Conservation (phyloP, 139 green algal genomes). For the Haematococcus lacustris region DNA sequence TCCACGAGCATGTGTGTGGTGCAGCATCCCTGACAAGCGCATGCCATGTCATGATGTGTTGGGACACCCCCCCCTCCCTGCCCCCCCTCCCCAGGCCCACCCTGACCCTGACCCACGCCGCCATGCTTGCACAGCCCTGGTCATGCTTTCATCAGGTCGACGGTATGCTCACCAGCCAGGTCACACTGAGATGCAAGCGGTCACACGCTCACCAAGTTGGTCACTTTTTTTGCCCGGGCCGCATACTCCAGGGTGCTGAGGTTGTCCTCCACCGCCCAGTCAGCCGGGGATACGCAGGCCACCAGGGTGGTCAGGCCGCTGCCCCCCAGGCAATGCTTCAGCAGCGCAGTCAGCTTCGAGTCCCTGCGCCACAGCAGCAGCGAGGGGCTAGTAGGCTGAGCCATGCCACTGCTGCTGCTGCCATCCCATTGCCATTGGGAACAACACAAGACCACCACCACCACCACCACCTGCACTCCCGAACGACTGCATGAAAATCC, state of each 20-base stretch:
- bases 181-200: not conserved
- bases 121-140: not conserved
- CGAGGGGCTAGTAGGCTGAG: too few species aligned
- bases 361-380: too few species aligned
- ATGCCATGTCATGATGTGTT: not conserved
- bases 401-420: too few species aligned
- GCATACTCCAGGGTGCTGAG: constrained; percentile 53
- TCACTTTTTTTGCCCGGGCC: constrained; percentile 21
- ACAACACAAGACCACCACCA: too few species aligned
- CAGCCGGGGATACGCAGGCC: constrained; percentile 31
- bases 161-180: not conserved
- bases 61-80: not conserved
- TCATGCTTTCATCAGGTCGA: not conserved
- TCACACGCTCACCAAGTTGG: constrained; percentile 25
- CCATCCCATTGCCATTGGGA: too few species aligned
- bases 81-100: not conserved
- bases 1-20: too few species aligned
- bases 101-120: too few species aligned
- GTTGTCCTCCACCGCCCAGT: constrained; percentile 33
- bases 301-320: constrained; percentile 42
- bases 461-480: too few species aligned
- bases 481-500: too few species aligned
- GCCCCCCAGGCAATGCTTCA: constrained; percentile 50
- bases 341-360: constrained; percentile 50
- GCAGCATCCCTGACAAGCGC: not conserved